Conservation (phyloP, 2,329 filamentous ascomycete genomes). For the Teratosphaeria nubilosa region DNA sequence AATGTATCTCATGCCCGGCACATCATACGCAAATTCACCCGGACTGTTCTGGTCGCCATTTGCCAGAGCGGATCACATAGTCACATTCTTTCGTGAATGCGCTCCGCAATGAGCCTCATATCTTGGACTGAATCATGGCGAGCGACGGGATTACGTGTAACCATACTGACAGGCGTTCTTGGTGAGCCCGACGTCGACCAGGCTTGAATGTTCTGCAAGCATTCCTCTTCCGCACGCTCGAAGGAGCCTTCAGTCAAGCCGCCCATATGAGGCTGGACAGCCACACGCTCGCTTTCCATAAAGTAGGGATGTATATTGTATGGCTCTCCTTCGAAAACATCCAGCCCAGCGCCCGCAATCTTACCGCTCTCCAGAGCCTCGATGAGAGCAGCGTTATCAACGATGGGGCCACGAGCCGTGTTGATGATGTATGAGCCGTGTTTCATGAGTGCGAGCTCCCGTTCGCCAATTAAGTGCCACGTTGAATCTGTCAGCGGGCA, state of each 20-base stretch:
- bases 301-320: slow-evolving; percentile 37
- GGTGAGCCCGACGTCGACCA: slow-evolving; percentile 43
- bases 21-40: not conserved
- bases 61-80: not conserved
- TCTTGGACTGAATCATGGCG: not conserved
- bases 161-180: slow-evolving; percentile 50
- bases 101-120: not conserved
- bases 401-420: slow-evolving; percentile 40
- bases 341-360: slow-evolving; percentile 38
- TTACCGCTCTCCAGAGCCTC: slow-evolving; percentile 39
- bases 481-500: slow-evolving; percentile 38
- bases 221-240: slow-evolving; percentile 55
- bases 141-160: not conserved
- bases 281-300: slow-evolving; percentile 36
- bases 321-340: slow-evolving; percentile 40
- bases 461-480: slow-evolving; percentile 28
- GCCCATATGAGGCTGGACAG: slow-evolving; percentile 58
- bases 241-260: slow-evolving; percentile 58
- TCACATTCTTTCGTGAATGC: not conserved
- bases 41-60: not conserved
- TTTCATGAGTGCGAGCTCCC: slow-evolving; percentile 39
- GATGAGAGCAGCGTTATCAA: slow-evolving; percentile 41
- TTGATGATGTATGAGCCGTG: slow-evolving; percentile 40
- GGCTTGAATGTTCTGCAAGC: slow-evolving; percentile 56
- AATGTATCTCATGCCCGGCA: not conserved